Percentiles rank a stretch among this genome's conserved stretches.
Evolutionary conservation across 371 early-diverging fungal species (phyloP).

Genomic region (Blakeslea trispora): DNA sequence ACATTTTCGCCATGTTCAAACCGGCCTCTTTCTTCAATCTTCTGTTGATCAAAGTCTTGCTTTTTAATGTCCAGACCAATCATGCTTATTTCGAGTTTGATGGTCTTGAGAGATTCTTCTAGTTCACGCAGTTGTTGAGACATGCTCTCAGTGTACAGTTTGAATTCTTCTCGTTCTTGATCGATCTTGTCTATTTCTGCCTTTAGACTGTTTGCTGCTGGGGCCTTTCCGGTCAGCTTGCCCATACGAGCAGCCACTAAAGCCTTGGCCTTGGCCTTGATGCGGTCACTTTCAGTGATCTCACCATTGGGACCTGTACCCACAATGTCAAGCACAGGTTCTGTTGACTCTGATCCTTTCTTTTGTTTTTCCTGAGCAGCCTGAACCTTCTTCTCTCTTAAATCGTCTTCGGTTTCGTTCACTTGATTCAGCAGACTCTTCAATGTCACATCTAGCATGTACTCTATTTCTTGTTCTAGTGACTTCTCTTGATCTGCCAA

Average conservation of each 20-base stretch:
- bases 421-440: slow-evolving; percentile 46
- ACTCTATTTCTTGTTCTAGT: slow-evolving; percentile 51
- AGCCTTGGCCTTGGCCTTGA: slow-evolving; percentile 63
- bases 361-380: slow-evolving; percentile 28
- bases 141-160: slow-evolving; percentile 42
- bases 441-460: slow-evolving; percentile 44
- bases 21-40: slow-evolving; percentile 43
- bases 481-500: slow-evolving; percentile 57
- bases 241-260: slow-evolving; percentile 65
- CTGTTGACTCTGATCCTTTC: slow-evolving; percentile 13
- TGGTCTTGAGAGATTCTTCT: slow-evolving; percentile 39
- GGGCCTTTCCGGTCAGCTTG: slow-evolving; percentile 45
- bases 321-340: slow-evolving; percentile 35
- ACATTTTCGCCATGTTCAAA: slow-evolving; percentile 48
- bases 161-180: slow-evolving; percentile 55
- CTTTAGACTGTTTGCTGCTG: slow-evolving; percentile 18
- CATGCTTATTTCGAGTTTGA: slow-evolving; percentile 48
- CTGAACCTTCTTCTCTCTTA: slow-evolving; percentile 55
- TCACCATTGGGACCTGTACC: slow-evolving; percentile 65
- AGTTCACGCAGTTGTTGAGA: slow-evolving; percentile 37
- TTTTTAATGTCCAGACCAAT: slow-evolving; percentile 50
- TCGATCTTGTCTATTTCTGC: slow-evolving; percentile 53
- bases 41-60: slow-evolving; percentile 46
- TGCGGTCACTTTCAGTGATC: slow-evolving; percentile 60
- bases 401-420: slow-evolving; percentile 54